Evolutionary conservation across 2,329 filamentous ascomycete species (phyloP).

Genomic region (Phyllosticta citribraziliensis): DNA sequence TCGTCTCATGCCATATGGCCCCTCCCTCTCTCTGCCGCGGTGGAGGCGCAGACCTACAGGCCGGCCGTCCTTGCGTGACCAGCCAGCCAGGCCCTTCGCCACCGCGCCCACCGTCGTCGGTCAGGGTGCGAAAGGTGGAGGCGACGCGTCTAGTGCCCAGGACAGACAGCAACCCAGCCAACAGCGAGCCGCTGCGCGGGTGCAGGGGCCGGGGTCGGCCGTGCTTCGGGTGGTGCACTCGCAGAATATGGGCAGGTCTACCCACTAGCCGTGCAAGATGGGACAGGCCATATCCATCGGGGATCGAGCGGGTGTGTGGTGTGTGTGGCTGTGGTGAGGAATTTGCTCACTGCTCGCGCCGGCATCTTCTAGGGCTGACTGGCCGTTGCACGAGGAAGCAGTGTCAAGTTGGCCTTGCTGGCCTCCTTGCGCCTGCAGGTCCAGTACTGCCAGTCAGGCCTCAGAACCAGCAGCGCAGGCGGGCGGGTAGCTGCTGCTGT

Average conservation of each 20-base stretch:
- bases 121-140: background rate
- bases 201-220: background rate
- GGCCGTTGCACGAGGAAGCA: background rate
- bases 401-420: background rate
- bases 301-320: background rate
- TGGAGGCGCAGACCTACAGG: background rate
- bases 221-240: background rate
- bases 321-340: background rate
- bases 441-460: background rate
- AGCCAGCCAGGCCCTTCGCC: background rate
- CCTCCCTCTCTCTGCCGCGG: background rate
- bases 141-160: background rate
- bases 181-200: background rate
- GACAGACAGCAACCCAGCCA: background rate
- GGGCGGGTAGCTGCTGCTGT: no score
- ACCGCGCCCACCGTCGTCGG: background rate
- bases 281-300: background rate
- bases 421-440: background rate
- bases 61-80: background rate
- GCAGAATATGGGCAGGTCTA: no score
- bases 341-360: background rate
- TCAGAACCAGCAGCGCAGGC: background rate
- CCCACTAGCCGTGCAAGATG: no score
- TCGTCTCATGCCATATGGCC: background rate
- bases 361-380: background rate